Conservation (phyloP, 2,329 filamentous ascomycete species). For the Fusarium chlamydosporum region DNA sequence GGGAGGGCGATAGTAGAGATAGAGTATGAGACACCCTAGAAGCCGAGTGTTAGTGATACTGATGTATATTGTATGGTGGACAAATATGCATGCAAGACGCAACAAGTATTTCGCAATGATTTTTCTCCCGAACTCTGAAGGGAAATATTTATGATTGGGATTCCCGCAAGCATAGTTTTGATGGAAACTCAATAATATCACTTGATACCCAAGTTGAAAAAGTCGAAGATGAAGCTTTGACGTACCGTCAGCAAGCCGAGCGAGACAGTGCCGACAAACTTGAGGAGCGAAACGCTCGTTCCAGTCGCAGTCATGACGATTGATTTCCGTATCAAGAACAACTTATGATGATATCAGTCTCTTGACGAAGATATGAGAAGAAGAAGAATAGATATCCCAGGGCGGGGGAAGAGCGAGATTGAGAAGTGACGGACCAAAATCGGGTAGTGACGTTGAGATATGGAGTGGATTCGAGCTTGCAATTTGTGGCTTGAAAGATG, state of each 20-base stretch:
- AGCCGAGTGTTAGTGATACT: slow-evolving; percentile 36
- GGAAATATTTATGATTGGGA: background rate
- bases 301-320: slow-evolving; percentile 74
- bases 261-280: slow-evolving; percentile 93
- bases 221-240: slow-evolving; percentile 39
- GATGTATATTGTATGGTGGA: background rate
- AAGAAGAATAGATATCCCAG: slow-evolving; percentile 12
- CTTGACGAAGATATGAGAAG: slow-evolving; percentile 8
- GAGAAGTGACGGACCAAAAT: slow-evolving; percentile 39
- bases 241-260: slow-evolving; percentile 89
- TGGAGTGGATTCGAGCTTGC: slow-evolving; percentile 10
- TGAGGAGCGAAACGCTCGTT: slow-evolving; percentile 81
- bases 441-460: slow-evolving; percentile 37
- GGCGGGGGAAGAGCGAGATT: slow-evolving; percentile 26
- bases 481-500: slow-evolving; percentile 23
- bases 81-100: slow-evolving; percentile 5
- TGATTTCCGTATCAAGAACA: slow-evolving; percentile 2
- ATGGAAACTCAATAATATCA: slow-evolving; percentile 14
- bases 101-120: background rate
- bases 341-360: slow-evolving; percentile 6
- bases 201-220: slow-evolving; percentile 29
- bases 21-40: slow-evolving; percentile 88
- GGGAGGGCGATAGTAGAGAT: slow-evolving; percentile 84
- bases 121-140: too few species aligned
- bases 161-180: background rate